phyloP scores from a whole-genome alignment of 1,284 basidiomycete genomes.

The Papiliotrema terrestris region DNA sequence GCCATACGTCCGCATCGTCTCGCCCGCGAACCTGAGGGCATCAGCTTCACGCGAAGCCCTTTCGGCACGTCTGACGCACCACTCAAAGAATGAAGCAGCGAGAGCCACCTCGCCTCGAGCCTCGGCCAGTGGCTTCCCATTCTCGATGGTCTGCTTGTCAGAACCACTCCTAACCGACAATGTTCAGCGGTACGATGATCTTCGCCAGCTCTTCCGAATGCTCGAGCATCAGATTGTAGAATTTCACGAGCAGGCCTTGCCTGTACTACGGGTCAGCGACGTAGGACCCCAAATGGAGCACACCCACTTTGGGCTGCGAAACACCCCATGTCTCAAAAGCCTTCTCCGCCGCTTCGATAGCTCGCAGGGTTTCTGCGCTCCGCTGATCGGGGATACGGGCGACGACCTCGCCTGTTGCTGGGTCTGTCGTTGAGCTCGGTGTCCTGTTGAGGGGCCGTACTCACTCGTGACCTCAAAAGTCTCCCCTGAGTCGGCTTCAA shows the following conservation, averaged over 20 bases:
- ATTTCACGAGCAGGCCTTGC: constrained; percentile 72
- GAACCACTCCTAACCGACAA: not conserved
- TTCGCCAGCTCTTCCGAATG: constrained; percentile 75
- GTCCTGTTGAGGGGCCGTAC: constrained; percentile 31
- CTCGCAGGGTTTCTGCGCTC: not conserved
- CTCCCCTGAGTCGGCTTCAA: constrained; percentile 63
- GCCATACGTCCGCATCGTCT: constrained; percentile 62
- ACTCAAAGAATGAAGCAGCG: constrained; percentile 78
- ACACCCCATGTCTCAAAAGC: not conserved
- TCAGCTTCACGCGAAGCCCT: not conserved
- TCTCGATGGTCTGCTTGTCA: constrained; percentile 70
- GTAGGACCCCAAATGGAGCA: not conserved
- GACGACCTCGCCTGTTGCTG: constrained; percentile 69
- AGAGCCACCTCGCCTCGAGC: constrained; percentile 75
- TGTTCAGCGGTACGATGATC: constrained; percentile 44
- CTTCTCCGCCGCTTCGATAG: not conserved
- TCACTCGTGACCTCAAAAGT: constrained; percentile 69
- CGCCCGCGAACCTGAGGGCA: constrained; percentile 62
- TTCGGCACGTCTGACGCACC: constrained; percentile 28
- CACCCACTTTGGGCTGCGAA: not conserved
- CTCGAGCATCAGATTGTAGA: constrained; percentile 69
- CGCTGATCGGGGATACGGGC: constrained; percentile 55
- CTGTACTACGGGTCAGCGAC: constrained; percentile 33
- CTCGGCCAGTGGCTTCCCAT: constrained; percentile 80
- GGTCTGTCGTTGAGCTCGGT: constrained; percentile 56